These are phyloP conservation scores for Starmerella riodocensis DNA, from an alignment of 805 yeast species.

Conservation along the genomic window DNA sequence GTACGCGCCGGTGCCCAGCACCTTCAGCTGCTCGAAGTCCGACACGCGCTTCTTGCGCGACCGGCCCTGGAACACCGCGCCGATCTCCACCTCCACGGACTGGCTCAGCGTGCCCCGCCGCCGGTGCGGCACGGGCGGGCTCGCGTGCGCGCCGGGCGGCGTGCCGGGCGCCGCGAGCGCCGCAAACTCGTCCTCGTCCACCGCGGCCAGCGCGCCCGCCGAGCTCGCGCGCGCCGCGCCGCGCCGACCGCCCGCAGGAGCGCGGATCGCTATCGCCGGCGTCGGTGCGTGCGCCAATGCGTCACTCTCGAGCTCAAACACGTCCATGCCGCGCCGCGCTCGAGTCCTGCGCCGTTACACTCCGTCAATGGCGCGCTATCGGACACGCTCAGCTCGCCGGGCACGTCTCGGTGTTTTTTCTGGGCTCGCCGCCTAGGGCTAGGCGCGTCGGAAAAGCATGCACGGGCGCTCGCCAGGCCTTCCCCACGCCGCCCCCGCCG, in stretches of 20 bases:
- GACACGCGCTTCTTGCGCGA: slow-evolving; percentile 23
- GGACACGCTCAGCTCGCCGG: no score
- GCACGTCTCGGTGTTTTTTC: no score
- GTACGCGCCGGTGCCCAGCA: slow-evolving; percentile 76
- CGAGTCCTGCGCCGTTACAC: no score
- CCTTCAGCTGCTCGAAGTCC: slow-evolving; percentile 65
- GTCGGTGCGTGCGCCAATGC: slow-evolving; percentile 1
- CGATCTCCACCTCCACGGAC: slow-evolving; percentile 40
- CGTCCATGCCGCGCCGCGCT: no score
- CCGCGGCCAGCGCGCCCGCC: background rate
- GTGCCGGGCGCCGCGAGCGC: background rate
- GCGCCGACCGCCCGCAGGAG: background rate
- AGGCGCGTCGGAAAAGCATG: no score
- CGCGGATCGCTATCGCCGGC: background rate
- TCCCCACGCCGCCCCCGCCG: no score
- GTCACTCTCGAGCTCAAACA: slow-evolving; percentile 17
- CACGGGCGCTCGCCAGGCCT: no score
- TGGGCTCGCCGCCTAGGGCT: no score
- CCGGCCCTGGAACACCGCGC: slow-evolving; percentile 19
- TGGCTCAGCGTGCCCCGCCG: slow-evolving; percentile 15
- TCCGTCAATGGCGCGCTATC: no score
- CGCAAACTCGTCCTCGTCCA: background rate
- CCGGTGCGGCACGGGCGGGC: slow-evolving; percentile 12
- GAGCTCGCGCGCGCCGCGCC: background rate
- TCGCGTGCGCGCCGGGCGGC: background rate